These are phyloP conservation scores for Echeveria elegans DNA, from an alignment of 164 flowering plant species.

Conservation along the genomic window DNA sequence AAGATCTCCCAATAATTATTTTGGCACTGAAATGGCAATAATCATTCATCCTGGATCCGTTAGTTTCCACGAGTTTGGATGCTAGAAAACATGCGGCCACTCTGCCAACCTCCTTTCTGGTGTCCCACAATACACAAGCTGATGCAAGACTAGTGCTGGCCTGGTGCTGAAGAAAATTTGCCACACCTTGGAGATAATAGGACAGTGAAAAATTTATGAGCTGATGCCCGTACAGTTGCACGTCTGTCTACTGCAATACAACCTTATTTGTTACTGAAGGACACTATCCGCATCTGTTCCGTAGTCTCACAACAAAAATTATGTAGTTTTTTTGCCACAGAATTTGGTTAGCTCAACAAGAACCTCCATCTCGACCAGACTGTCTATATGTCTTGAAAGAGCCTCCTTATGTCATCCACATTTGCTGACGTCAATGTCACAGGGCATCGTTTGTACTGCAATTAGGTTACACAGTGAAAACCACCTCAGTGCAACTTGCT, in stretches of 20 bases:
- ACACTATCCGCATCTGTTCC: no score
- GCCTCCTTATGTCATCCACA: constrained; percentile 81
- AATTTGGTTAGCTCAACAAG: no score
- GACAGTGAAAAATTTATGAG: neutral
- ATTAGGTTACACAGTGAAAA: no score
- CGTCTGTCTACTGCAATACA: neutral
- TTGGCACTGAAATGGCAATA: neutral
- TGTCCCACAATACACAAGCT: neutral
- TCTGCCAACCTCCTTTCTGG: neutral
- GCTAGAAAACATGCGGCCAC: neutral
- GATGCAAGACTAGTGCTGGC: neutral
- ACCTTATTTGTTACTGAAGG: neutral
- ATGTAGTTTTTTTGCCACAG: no score
- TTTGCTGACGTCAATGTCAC: no score
- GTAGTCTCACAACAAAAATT: no score
- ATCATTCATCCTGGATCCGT: neutral
- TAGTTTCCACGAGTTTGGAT: neutral
- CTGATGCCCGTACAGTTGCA: no score
- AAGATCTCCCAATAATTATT: neutral
- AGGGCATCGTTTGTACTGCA: no score
- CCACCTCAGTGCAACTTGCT: no score
- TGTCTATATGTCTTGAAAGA: constrained; percentile 71
- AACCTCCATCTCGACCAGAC: no score
- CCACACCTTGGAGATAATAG: neutral
- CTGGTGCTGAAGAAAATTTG: neutral